Evolutionary conservation across 345 rosid species (phyloP).

Genomic region (Citrus trifoliata): DNA sequence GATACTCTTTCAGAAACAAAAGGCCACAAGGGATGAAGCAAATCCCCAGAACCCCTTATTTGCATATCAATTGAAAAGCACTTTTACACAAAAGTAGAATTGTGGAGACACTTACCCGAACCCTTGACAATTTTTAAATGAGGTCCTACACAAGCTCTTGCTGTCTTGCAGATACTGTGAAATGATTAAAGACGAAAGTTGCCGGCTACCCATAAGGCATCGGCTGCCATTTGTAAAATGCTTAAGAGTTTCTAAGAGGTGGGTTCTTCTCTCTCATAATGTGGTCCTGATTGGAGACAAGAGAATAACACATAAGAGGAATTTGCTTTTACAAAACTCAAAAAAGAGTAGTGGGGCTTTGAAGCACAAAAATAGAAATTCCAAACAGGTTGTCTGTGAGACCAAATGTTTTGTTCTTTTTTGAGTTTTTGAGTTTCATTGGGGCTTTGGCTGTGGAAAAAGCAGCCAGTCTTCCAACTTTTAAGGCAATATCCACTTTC

Average conservation of each 20-base stretch:
- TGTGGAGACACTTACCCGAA: too few species aligned
- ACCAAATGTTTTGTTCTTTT: neutral
- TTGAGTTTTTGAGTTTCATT: neutral
- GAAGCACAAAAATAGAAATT: slow-evolving; percentile 7
- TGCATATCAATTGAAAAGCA: neutral
- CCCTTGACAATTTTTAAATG: too few species aligned
- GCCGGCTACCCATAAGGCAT: neutral
- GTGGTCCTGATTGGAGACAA: neutral
- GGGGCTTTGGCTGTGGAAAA: neutral
- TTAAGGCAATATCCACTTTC: slow-evolving; percentile 7
- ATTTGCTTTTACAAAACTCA: neutral
- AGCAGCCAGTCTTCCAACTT: slow-evolving; percentile 5
- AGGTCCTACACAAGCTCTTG: neutral
- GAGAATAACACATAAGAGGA: neutral
- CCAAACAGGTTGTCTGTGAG: slow-evolving; percentile 2
- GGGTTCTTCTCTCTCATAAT: too few species aligned
- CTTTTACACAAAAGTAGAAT: neutral
- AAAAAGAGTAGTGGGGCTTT: slow-evolving; percentile 4
- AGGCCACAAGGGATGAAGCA: neutral
- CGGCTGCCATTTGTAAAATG: neutral
- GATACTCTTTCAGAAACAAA: neutral
- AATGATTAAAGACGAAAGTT: neutral
- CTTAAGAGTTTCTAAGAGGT: neutral
- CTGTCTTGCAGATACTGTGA: neutral
- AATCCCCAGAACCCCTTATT: neutral